Evolutionary conservation across 192 early-diverging fungal species (phyloP), one percentile per base, ranked within the genome.

Genomic region (Entomortierella parvispora): DNA sequence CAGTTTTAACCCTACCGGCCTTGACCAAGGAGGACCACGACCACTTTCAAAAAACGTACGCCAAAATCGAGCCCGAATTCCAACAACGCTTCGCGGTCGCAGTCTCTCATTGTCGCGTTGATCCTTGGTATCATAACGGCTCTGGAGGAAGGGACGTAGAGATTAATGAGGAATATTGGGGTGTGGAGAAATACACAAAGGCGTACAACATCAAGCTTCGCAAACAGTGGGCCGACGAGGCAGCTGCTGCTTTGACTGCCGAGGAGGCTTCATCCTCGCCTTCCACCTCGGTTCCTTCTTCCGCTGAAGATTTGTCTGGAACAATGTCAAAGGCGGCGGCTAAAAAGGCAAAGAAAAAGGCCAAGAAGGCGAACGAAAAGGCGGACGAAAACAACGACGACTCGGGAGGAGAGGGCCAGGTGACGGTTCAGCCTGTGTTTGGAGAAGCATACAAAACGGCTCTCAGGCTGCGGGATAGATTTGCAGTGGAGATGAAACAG

Each of bases 161-260:
- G 12, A 5, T 55, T 15, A 26, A 23, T 31, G 37, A 54, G 17
- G 50, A 44, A 2, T 9, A 61, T 15, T 54, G 31, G 44, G 42
- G 54, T 0, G 58, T 74, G 37, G 63, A 66, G 40, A 65, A 74
- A 25, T 74, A 74, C 26, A 74, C 63, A 20, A 60, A 40, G 43
- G 47, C 59, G 26, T 74, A 48, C 58, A 74, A 74, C 26, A 23
- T 26, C 11, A 37, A 60, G 0, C 25, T 56, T 7, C 12, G n/a
- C 31, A 23, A 49, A 45, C 49, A 62, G 9, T 49, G 44, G 45
- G 44, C 53, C 33, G 42, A 58, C 17, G 58, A 44, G 29, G 54
- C 48, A 1, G 50, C 63, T 10, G 32, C 11, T 2, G 58, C 22
- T 23, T 52, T 63, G 48, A 63, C 33, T 5, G 51, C 22, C 14